Percentiles rank a stretch among this genome's conserved stretches.
These are phyloP conservation scores for Suhomyces faveliae DNA, from an alignment of 805 yeast genomes.

Conservation along the genomic window DNA sequence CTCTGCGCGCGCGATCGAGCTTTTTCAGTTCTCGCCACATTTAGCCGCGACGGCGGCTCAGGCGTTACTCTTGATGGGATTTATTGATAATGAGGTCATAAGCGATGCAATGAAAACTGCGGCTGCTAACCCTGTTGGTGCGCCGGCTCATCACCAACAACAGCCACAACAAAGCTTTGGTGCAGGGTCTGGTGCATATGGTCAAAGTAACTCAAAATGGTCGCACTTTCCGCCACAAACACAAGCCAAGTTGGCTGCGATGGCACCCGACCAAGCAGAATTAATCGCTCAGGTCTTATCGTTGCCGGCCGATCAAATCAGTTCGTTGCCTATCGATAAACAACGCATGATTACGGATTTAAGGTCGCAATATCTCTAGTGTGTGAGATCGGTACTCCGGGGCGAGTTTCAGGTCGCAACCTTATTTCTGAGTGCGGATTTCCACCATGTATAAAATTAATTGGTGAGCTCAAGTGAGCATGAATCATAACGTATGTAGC, in stretches of 20 bases:
- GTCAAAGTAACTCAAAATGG: constrained; percentile 29
- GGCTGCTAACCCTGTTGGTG: constrained; percentile 16
- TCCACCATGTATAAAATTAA: not conserved
- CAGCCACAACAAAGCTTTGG: constrained; percentile 9
- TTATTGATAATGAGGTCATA: constrained; percentile 68
- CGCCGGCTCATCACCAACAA: constrained; percentile 13
- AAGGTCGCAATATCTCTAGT: constrained; percentile 50
- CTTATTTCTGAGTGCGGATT: not conserved
- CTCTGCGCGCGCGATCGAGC: constrained; percentile 49
- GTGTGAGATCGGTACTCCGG: not conserved
- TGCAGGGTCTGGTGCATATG: not conserved
- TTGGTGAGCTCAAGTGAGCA: not conserved
- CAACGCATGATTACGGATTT: constrained; percentile 55
- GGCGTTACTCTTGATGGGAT: constrained; percentile 73
- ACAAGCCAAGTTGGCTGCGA: constrained; percentile 46
- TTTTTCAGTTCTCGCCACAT: constrained; percentile 52
- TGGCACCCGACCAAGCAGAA: constrained; percentile 59
- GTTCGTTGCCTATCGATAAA: constrained; percentile 49
- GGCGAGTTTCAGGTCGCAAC: not conserved
- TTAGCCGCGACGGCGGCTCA: constrained; percentile 70
- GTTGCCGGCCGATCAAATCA: constrained; percentile 49
- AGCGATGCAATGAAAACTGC: constrained; percentile 48
- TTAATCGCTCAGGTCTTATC: constrained; percentile 53
- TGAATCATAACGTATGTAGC: not conserved
- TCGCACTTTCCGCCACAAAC: constrained; percentile 48